Evolutionary conservation across 2,329 filamentous ascomycete genomes (phyloP).

Genomic region (Bipolaris zeicola): DNA sequence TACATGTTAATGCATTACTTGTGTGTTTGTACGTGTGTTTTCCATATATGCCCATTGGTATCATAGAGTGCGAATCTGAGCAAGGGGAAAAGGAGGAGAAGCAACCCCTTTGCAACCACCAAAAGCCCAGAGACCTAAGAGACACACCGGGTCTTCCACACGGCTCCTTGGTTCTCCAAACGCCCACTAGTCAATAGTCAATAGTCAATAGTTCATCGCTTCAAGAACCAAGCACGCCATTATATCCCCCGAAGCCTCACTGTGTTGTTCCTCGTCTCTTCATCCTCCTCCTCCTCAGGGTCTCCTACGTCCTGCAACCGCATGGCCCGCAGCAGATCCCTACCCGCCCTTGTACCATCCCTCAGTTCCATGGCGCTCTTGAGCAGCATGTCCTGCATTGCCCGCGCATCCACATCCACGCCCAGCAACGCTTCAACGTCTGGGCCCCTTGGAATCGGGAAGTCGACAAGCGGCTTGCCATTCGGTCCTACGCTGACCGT

Average conservation of each 20-base stretch:
- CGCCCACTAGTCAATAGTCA: not conserved
- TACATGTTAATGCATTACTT: no score
- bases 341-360: constrained; percentile 36
- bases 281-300: constrained; percentile 12
- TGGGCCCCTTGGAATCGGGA: constrained; percentile 40
- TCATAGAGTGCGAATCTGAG: no score
- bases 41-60: no score
- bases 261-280: constrained; percentile 10
- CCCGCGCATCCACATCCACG: constrained; percentile 21
- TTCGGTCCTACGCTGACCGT: constrained; percentile 38
- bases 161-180: no score
- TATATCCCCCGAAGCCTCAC: constrained; percentile 11
- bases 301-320: constrained; percentile 34
- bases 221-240: not conserved
- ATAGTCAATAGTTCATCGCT: not conserved
- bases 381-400: constrained; percentile 36
- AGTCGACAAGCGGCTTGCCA: constrained; percentile 42
- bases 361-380: constrained; percentile 39
- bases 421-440: constrained; percentile 35
- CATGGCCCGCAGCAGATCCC: constrained; percentile 43
- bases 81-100: no score
- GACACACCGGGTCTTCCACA: no score
- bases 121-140: no score
- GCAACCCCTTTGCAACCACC: no score
- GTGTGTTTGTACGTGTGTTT: no score